Conservation (phyloP, 1,284 basidiomycete genomes). For the Ceratobasidium sp. region DNA sequence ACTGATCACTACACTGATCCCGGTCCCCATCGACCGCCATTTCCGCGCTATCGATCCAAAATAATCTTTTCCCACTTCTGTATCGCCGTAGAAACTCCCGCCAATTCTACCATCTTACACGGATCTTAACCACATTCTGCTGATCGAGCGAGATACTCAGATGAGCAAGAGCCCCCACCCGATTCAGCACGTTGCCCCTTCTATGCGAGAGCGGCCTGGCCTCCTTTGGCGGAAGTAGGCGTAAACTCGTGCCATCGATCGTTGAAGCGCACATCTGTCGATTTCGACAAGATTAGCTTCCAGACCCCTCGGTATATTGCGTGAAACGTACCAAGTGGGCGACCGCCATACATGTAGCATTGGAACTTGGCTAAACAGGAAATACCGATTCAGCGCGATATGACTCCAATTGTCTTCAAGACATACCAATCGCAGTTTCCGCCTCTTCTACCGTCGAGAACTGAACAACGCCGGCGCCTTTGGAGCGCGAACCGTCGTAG, state of each 20-base stretch:
- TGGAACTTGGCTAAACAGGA: constrained; percentile 78
- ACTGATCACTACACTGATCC: too few relatives aligned
- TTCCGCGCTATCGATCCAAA: neutral
- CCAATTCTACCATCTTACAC: neutral
- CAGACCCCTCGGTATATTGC: constrained; percentile 2
- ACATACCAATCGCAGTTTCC: constrained; percentile 86
- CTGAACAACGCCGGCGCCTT: constrained; percentile 94
- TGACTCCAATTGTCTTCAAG: neutral
- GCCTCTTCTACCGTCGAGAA: constrained; percentile 88
- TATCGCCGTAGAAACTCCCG: neutral
- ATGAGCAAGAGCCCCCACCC: constrained; percentile 1
- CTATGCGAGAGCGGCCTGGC: constrained; percentile 49
- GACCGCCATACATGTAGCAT: constrained; percentile 87
- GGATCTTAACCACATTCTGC: neutral
- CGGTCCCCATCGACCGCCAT: constrained; percentile 11
- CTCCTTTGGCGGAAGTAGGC: constrained; percentile 81
- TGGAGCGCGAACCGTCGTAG: constrained; percentile 87
- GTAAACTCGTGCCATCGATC: constrained; percentile 92
- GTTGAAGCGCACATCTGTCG: constrained; percentile 85
- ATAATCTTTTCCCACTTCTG: neutral
- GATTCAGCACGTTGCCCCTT: constrained; percentile 1
- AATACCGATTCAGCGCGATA: neutral
- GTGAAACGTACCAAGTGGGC: constrained; percentile 74
- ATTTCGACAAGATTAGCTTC: constrained; percentile 39
- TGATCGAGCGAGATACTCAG: constrained; percentile 20